Base-by-base conservation (phyloP, 2,329 filamentous ascomycete genomes). In the Aspergillus sp. region DNA sequence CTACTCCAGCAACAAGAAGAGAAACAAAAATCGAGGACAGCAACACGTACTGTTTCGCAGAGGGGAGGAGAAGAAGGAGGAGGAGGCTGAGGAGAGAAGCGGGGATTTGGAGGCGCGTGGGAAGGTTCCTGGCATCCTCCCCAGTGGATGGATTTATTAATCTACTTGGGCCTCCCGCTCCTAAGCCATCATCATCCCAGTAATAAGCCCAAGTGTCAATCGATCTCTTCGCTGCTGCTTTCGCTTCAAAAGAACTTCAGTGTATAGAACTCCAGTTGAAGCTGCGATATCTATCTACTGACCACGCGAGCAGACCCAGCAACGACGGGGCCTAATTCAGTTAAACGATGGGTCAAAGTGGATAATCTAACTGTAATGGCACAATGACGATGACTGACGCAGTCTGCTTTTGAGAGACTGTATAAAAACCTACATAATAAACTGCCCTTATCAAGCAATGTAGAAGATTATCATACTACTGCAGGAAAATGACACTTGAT, bases 101-200 rank as follows among this genome's bases (percentile, higher is more conserved):
- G 50, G 59, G 59, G 52, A 60, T 38, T 60, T 41, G 60, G 45
- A 57, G 47, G 50, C 31, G 43, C 34, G 41, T 23, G 53, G 54
- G 45, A 58, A 43, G 47, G 48, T 61, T 50, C 58, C 50, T 64
- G 54, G 47, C 25, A 28, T 28, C 25, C 25, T 28, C 25, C 25
- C 25, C 25, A 28, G 43, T 55, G 59, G 55, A 54, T 55, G 59
- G 58, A 59, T 59, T 60, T 60, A 51, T 49, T 59, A 60, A 61
- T 57, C 53, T 43, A 31, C 48, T 57, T 48, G 38, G 53, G 53
- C 30, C 54, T 50, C 28, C 31, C 41, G 53, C 46, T 19, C 19
- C 19, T 52, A 34, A 31, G 46, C 47, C 58, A 46, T 13, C 52
- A 34, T 47, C 50, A 46, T 54, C 41, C 43, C n/a, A 30, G 23